These are phyloP conservation scores for Astrothelium macrocarpum DNA, from an alignment of 495 filamentous ascomycete genomes.

Conservation along the genomic window DNA sequence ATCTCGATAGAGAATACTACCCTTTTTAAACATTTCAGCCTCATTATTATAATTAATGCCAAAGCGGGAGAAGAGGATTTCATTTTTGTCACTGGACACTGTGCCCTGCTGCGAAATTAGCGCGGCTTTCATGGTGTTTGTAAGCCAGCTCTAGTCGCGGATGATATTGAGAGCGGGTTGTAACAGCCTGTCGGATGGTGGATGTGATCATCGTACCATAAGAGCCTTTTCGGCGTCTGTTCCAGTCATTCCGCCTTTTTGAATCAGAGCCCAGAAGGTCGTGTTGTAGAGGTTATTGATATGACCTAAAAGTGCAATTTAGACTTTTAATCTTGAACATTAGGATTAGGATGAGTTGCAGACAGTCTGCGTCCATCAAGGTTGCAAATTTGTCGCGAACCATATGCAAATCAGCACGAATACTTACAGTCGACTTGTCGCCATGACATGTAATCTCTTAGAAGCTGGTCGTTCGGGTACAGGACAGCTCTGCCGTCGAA, in stretches of 20 bases:
- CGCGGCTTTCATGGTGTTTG: neutral
- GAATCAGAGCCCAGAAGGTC: constrained; percentile 84
- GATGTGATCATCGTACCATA: constrained; percentile 40
- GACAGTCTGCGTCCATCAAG: neutral
- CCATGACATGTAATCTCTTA: constrained; percentile 95
- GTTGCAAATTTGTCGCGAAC: neutral
- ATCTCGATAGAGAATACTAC: constrained; percentile 72
- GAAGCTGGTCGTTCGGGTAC: constrained; percentile 67
- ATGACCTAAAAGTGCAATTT: constrained; percentile 49
- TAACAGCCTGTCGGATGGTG: neutral
- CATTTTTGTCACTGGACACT: constrained; percentile 78
- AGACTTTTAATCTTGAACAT: neutral
- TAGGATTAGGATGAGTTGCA: neutral
- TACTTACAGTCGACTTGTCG: constrained; percentile 85
- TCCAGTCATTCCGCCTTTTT: constrained; percentile 60
- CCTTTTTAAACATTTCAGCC: constrained; percentile 83
- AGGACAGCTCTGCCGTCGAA: constrained; percentile 88
- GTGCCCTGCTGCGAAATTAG: constrained; percentile 52
- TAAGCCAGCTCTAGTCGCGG: neutral
- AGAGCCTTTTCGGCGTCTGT: constrained; percentile 72
- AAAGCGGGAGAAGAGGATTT: constrained; percentile 84
- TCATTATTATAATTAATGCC: constrained; percentile 97
- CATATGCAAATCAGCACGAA: neutral
- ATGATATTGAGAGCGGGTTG: neutral
- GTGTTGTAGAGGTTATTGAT: constrained; percentile 99